A percentile compares a stretch with the other conserved stretches of the same genome.
phyloP scores from a whole-genome alignment of 306 rosid species.

The Pachyrhizus erosus region DNA sequence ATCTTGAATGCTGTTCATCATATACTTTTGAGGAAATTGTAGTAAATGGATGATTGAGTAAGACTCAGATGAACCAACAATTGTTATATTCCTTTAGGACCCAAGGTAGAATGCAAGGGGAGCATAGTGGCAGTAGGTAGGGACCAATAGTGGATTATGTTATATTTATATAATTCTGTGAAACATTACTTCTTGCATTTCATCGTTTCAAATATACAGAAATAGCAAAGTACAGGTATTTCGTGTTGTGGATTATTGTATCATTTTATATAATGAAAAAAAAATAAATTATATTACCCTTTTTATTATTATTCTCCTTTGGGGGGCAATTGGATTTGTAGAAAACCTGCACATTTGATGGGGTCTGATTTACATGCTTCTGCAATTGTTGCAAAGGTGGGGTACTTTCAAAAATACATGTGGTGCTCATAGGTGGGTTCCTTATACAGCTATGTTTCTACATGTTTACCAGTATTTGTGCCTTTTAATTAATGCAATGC shows the following conservation, averaged over 20 bases:
- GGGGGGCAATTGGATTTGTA: slow-evolving; percentile 26
- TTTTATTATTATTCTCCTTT: neutral
- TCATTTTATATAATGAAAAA: slow-evolving; percentile 57
- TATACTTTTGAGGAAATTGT: slow-evolving; percentile 40
- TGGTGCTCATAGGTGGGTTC: slow-evolving; percentile 42
- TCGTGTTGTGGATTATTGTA: slow-evolving; percentile 60
- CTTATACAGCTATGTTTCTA: slow-evolving; percentile 30
- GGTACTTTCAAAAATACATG: slow-evolving; percentile 28
- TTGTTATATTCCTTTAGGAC: slow-evolving; percentile 46
- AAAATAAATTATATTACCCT: neutral
- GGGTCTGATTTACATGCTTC: slow-evolving; percentile 22
- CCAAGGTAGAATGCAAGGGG: slow-evolving; percentile 48
- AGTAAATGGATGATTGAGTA: slow-evolving; percentile 43
- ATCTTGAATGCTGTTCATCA: slow-evolving; percentile 44
- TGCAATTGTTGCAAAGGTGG: slow-evolving; percentile 36
- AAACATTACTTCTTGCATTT: slow-evolving; percentile 64
- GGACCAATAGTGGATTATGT: slow-evolving; percentile 56
- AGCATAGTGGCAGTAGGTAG: slow-evolving; percentile 63
- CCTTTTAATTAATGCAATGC: slow-evolving; percentile 36
- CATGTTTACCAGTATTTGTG: slow-evolving; percentile 40
- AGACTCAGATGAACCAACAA: slow-evolving; percentile 44
- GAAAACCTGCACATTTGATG: slow-evolving; percentile 40
- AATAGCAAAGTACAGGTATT: slow-evolving; percentile 63
- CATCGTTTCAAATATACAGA: slow-evolving; percentile 58
- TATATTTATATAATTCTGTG: slow-evolving; percentile 46